phyloP scores from a whole-genome alignment of 148 eudicot genomes.

The Chenopodium quinoa region DNA sequence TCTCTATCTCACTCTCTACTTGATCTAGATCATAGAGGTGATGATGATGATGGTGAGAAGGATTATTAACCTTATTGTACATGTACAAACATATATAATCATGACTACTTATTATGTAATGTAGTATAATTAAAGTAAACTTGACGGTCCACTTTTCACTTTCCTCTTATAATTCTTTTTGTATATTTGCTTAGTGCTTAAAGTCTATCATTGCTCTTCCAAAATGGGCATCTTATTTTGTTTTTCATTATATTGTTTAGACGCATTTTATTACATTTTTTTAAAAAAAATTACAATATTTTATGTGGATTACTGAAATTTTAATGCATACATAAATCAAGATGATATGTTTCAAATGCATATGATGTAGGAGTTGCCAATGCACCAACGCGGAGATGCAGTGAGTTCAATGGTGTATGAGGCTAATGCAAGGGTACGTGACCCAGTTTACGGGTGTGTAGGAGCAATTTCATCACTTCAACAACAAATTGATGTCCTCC shows the following conservation, averaged over 20 bases:
- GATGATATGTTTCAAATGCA: not conserved
- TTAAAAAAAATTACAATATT: no score
- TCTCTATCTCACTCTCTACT: not conserved
- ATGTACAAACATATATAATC: not conserved
- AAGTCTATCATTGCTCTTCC: no score
- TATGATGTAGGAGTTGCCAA: slow-evolving; percentile 57
- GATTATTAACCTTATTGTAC: not conserved
- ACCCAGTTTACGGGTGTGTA: slow-evolving; percentile 91
- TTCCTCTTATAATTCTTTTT: no score
- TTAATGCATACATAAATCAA: no score
- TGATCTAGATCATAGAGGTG: not conserved
- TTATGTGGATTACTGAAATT: no score
- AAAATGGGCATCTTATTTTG: no score
- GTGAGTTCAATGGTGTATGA: slow-evolving; percentile 91
- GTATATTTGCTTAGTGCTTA: no score
- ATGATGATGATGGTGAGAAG: not conserved
- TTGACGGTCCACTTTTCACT: no score
- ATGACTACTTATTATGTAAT: not conserved
- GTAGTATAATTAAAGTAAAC: no score
- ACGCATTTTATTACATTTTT: no score
- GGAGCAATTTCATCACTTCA: slow-evolving; percentile 87
- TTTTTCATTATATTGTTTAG: no score
- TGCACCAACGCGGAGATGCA: slow-evolving; percentile 78
- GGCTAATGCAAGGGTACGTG: slow-evolving; percentile 85
- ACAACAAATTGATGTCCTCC: slow-evolving; percentile 65